Conservation (phyloP, 2,329 filamentous ascomycete species). For the Alternaria brassicicola region DNA sequence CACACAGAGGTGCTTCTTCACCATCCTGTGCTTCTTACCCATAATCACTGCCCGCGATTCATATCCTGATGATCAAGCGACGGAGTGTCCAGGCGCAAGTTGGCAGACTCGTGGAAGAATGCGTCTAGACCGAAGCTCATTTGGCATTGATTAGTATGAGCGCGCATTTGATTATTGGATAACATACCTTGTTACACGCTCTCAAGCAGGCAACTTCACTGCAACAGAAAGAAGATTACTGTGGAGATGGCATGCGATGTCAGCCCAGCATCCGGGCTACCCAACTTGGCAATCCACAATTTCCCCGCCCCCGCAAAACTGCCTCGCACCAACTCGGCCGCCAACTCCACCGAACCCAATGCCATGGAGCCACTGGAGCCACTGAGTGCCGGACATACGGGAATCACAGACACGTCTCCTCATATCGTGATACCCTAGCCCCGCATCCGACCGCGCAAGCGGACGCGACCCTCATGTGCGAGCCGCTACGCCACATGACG, state of each 20-base stretch:
- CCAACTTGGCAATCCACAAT: conserved; percentile 7
- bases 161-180: too few relatives aligned
- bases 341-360: conserved; percentile 3
- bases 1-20: not conserved
- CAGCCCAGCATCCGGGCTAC: conserved; percentile 9
- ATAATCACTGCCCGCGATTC: not conserved
- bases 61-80: not conserved
- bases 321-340: conserved; percentile 6
- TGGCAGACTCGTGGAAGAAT: conserved; percentile 5
- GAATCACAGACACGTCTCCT: conserved; percentile 1
- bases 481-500: conserved; percentile 5
- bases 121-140: conserved; percentile 15
- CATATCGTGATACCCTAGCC: not conserved
- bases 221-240: not conserved
- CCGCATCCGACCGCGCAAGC: conserved; percentile 5
- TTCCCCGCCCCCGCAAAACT: conserved; percentile 52
- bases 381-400: conserved; percentile 12
- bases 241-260: not conserved
- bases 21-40: not conserved
- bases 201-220: not conserved
- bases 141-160: not conserved
- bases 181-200: not conserved
- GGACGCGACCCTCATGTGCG: conserved; percentile 12
- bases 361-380: not conserved
- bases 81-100: not conserved